Evolutionary conservation across 1,139 yeast genomes (phyloP).

Genomic region (Hansenula sp.): DNA sequence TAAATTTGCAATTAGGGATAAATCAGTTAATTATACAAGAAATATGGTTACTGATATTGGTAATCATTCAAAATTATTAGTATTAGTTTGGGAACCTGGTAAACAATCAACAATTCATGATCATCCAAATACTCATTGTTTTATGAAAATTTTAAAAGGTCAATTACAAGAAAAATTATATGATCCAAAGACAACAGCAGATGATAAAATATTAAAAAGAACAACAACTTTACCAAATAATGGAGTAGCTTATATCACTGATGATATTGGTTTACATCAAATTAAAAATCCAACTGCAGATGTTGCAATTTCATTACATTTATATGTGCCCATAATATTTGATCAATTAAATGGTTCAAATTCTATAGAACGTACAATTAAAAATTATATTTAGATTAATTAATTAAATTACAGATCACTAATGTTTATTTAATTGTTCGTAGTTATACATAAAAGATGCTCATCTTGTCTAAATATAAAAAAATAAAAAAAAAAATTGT

Average conservation of each 20-base stretch:
- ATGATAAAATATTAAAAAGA: slow-evolving; percentile 3
- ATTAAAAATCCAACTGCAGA: slow-evolving; percentile 37
- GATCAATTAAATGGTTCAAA: too few relatives aligned
- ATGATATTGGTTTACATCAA: slow-evolving; percentile 49
- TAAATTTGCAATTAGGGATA: slow-evolving; percentile 7
- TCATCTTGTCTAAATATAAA: too few relatives aligned
- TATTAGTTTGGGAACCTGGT: slow-evolving; percentile 55
- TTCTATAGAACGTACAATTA: background rate
- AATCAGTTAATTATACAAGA: slow-evolving; percentile 34
- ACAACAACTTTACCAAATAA: slow-evolving; percentile 23
- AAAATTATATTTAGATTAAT: too few relatives aligned
- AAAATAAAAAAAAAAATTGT: too few relatives aligned
- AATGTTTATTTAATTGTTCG: background rate
- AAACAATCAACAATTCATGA: slow-evolving; percentile 51
- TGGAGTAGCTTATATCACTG: slow-evolving; percentile 51
- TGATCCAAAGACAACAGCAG: slow-evolving; percentile 31
- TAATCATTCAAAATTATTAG: slow-evolving; percentile 46
- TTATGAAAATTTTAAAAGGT: slow-evolving; percentile 53
- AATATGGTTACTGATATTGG: slow-evolving; percentile 49
- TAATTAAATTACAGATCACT: too few relatives aligned
- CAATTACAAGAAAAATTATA: slow-evolving; percentile 42
- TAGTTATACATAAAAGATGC: background rate
- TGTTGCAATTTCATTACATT: slow-evolving; percentile 46
- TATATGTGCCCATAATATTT: slow-evolving; percentile 61
- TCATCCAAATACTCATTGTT: slow-evolving; percentile 58